Evolutionary conservation across 2,329 filamentous ascomycete species (phyloP).

Genomic region (Neofusicoccum laricinum): DNA sequence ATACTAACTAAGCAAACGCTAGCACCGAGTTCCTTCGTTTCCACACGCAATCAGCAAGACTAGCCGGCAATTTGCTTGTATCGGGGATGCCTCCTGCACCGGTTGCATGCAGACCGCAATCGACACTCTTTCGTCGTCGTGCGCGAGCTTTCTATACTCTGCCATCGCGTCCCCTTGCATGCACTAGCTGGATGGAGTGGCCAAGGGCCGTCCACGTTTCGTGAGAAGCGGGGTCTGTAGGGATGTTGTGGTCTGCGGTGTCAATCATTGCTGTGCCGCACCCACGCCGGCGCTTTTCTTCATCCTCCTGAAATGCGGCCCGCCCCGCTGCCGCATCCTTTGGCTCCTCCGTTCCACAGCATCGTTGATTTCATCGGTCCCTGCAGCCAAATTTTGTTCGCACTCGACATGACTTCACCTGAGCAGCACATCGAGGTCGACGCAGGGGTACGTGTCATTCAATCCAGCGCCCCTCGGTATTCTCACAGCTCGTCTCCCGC

Average conservation of each 20-base stretch:
- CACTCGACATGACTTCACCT: neutral
- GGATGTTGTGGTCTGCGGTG: neutral
- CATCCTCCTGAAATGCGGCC: neutral
- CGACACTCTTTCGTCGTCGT: too few relatives aligned
- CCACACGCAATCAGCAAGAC: too few relatives aligned
- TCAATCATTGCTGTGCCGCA: slow-evolving; percentile 6
- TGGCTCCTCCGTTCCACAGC: neutral
- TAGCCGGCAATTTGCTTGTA: too few relatives aligned
- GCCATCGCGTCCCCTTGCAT: neutral
- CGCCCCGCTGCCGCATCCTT: neutral
- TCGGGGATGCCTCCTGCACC: too few relatives aligned
- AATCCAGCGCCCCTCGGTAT: too few relatives aligned
- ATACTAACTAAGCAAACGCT: too few relatives aligned
- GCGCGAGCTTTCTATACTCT: neutral
- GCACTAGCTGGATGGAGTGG: neutral
- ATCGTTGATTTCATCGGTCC: neutral
- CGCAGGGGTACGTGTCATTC: neutral
- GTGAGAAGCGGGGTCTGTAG: slow-evolving; percentile 10
- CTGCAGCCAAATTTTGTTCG: neutral
- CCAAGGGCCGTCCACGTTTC: neutral
- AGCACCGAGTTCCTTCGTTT: too few relatives aligned
- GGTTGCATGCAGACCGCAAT: too few relatives aligned
- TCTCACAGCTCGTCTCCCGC: too few relatives aligned
- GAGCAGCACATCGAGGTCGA: slow-evolving; percentile 9
- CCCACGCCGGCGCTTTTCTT: neutral